Evolutionary conservation across 2,329 filamentous ascomycete genomes (phyloP), one percentile per base, ranked within the genome.

Genomic region (Hypoxylon sp.): DNA sequence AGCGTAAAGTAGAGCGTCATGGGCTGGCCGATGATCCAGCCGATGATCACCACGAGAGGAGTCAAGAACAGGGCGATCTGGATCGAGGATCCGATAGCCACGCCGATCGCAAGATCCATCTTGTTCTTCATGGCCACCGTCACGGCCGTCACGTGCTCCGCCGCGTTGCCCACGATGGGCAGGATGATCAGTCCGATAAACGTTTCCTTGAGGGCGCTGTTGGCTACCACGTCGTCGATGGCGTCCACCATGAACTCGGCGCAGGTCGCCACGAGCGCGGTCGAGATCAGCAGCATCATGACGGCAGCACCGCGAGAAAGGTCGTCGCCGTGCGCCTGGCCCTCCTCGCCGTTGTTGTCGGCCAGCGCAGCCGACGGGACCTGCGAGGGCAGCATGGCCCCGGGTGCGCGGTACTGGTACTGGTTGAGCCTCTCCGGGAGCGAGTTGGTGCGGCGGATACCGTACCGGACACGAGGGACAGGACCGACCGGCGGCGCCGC

Each of bases 1-100:
- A 92, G 82, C 58, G 91, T 91, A 74, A 96, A 96, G 78, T 94
- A 92, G 27, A 96, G 81, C 23, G 88, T 84, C 87, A 91, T 90
- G n/a, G 87, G 80, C 58, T 83, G 83, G 59, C 81, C 75, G 73
- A 90, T 82, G 58, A 81, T 82, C 88, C 88, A 91, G n/a, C 87
- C 88, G 17, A 90, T 77, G 20, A 90, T 84, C 26, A 91, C 88
- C 26, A 90, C 81, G 15, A 90, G 76, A 0, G 88, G 88, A 3
- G 88, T 90, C 48, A 90, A 81, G 69, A 90, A 88, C 6, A 91
- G 78, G 11, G 88, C 84, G 71, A 91, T 90, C 74, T 91, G 88
- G 65, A 91, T 90, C 45, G 84, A 88, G 62, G 83, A 87, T 53
- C 88, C 88, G 6, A 91, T 82, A 3, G 88, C 87, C 17, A 91